Percentiles rank a stretch among this genome's conserved stretches.
These are phyloP conservation scores for Pelargonium exstipulatum DNA, from an alignment of 441 rosid species.

Conservation along the genomic window DNA sequence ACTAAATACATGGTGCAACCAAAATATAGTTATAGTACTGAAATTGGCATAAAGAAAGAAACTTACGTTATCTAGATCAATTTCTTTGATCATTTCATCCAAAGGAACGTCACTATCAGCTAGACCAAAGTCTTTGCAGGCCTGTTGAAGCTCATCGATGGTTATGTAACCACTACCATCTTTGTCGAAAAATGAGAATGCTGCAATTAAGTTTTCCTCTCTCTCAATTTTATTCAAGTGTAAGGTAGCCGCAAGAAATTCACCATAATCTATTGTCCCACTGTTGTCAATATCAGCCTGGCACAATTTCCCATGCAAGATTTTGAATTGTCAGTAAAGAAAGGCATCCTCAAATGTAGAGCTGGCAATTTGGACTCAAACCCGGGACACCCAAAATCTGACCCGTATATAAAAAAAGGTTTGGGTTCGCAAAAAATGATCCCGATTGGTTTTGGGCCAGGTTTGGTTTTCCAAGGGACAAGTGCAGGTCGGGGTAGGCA, in stretches of 20 bases:
- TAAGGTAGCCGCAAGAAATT: constrained; percentile 92
- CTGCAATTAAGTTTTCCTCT: constrained; percentile 79
- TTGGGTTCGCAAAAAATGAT: no score
- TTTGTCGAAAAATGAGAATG: constrained; percentile 81
- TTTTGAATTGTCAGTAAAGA: no score
- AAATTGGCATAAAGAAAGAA: background rate
- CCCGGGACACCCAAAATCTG: no score
- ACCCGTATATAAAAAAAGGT: no score
- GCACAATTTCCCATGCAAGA: constrained; percentile 2
- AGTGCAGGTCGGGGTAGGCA: no score
- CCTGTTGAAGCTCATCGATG: constrained; percentile 75
- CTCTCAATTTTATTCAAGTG: constrained; percentile 73
- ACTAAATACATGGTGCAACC: no score
- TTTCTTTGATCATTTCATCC: constrained; percentile 67
- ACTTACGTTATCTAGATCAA: constrained; percentile 74
- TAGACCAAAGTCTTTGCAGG: constrained; percentile 69
- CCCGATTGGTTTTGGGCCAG: no score
- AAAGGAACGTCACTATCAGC: constrained; percentile 40
- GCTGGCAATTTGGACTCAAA: no score
- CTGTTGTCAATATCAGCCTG: constrained; percentile 94
- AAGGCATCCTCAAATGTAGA: no score
- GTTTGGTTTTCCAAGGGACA: no score
- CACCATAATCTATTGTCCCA: constrained; percentile 87
- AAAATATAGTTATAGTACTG: no score
- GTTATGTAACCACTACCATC: constrained; percentile 96